Percentiles rank a stretch among this genome's conserved stretches.
phyloP scores from a whole-genome alignment of 768 basidiomycete species.

The Trichaptum fuscoviolaceum region DNA sequence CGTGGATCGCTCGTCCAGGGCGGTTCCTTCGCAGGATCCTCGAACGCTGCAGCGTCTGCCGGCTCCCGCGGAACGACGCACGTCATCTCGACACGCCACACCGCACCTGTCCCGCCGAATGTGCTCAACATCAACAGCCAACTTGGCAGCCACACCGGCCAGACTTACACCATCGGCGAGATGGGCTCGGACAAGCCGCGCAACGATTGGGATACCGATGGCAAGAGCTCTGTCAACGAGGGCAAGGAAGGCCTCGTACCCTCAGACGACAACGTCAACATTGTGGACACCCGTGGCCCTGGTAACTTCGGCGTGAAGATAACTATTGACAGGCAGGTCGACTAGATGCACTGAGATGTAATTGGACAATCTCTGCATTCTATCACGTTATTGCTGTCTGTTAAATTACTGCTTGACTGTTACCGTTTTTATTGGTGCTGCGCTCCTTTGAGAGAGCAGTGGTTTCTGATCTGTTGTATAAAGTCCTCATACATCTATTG shows the following conservation, averaged over 20 bases:
- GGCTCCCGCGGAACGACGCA: conserved; percentile 38
- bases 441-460: no score
- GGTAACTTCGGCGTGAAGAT: conserved; percentile 46
- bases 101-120: conserved; percentile 16
- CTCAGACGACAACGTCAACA: conserved; percentile 17
- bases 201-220: conserved; percentile 37
- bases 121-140: conserved; percentile 20
- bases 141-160: conserved; percentile 13
- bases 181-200: conserved; percentile 22
- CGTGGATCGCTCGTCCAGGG: conserved; percentile 70
- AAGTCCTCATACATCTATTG: neutral
- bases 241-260: conserved; percentile 32
- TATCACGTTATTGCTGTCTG: neutral
- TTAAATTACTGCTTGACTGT: neutral
- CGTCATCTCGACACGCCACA: conserved; percentile 31
- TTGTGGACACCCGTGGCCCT: conserved; percentile 8
- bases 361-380: neutral
- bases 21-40: conserved; percentile 58
- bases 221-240: conserved; percentile 36
- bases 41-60: conserved; percentile 31
- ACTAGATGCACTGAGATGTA: conserved; percentile 25
- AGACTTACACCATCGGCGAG: conserved; percentile 28
- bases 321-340: conserved; percentile 51
- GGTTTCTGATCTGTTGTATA: neutral
- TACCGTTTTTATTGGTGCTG: no score